Evolutionary conservation across 2,329 filamentous ascomycete genomes (phyloP).

Genomic region (Fusarium camptoceras): DNA sequence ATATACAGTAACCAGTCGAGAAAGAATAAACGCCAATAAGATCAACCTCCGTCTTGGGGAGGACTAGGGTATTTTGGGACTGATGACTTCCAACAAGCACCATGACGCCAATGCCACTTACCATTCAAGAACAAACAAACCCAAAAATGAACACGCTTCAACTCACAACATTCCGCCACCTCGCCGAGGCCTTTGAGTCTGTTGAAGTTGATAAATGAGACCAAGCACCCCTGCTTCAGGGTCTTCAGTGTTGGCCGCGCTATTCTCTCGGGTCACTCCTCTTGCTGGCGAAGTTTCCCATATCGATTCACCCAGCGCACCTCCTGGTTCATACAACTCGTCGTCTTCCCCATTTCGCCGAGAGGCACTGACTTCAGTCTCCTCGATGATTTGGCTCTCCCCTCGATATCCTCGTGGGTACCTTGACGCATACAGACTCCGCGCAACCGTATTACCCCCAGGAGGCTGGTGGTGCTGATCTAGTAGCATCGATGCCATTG

Average conservation of each 20-base stretch:
- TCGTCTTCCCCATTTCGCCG: slow-evolving; percentile 63
- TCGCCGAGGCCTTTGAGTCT: slow-evolving; percentile 65
- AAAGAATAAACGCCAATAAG: slow-evolving; percentile 1
- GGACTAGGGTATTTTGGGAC: neutral
- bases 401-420: slow-evolving; percentile 59
- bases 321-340: slow-evolving; percentile 63
- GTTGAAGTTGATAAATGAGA: slow-evolving; percentile 69
- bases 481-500: slow-evolving; percentile 78
- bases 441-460: slow-evolving; percentile 57
- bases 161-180: slow-evolving; percentile 53
- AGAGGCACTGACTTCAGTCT: slow-evolving; percentile 60
- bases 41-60: neutral
- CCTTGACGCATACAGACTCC: slow-evolving; percentile 61
- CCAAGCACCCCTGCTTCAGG: slow-evolving; percentile 67
- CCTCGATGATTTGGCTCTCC: slow-evolving; percentile 66
- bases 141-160: slow-evolving; percentile 14
- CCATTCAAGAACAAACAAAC: neutral
- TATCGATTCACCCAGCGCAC: slow-evolving; percentile 67
- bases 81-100: slow-evolving; percentile 12
- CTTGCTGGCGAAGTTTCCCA: slow-evolving; percentile 69
- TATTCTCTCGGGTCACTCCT: slow-evolving; percentile 65
- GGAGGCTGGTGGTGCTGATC: slow-evolving; percentile 81
- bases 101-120: slow-evolving; percentile 14
- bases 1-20: slow-evolving; percentile 14
- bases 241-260: slow-evolving; percentile 58